These are phyloP conservation scores for Discostella stelligera DNA, from an alignment of 352 stramenopile species.

Conservation along the genomic window DNA sequence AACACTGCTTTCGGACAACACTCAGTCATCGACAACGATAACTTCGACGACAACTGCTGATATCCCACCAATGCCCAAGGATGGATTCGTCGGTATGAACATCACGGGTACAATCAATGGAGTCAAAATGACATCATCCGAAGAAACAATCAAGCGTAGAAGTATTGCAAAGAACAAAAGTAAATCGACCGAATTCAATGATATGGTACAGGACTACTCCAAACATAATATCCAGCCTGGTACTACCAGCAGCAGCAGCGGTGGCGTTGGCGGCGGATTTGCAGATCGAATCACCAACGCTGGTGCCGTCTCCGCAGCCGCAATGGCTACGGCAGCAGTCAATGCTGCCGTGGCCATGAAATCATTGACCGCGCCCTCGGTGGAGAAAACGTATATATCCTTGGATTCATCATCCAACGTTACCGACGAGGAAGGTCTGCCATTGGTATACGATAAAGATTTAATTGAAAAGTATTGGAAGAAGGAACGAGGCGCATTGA, in stretches of 20 bases:
- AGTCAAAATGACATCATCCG: constrained; percentile 44
- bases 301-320: constrained; percentile 73
- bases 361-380: constrained; percentile 64
- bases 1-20: neutral
- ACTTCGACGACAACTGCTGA: neutral
- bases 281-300: constrained; percentile 61
- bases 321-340: constrained; percentile 79
- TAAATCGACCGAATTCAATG: neutral
- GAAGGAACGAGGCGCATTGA: constrained; percentile 80
- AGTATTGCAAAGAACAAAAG: neutral
- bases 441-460: constrained; percentile 85
- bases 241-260: constrained; percentile 9
- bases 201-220: neutral
- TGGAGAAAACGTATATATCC: constrained; percentile 78
- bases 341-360: constrained; percentile 82
- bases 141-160: constrained; percentile 20
- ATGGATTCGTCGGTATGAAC: constrained; percentile 49
- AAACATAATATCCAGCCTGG: neutral
- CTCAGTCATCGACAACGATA: neutral
- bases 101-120: constrained; percentile 51
- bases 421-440: constrained; percentile 80
- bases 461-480: constrained; percentile 85
- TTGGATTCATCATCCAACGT: constrained; percentile 57
- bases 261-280: constrained; percentile 34
- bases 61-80: constrained; percentile 31